These are phyloP conservation scores for Cercospora sp. DNA, from an alignment of 2,329 filamentous ascomycete species.

Conservation along the genomic window DNA sequence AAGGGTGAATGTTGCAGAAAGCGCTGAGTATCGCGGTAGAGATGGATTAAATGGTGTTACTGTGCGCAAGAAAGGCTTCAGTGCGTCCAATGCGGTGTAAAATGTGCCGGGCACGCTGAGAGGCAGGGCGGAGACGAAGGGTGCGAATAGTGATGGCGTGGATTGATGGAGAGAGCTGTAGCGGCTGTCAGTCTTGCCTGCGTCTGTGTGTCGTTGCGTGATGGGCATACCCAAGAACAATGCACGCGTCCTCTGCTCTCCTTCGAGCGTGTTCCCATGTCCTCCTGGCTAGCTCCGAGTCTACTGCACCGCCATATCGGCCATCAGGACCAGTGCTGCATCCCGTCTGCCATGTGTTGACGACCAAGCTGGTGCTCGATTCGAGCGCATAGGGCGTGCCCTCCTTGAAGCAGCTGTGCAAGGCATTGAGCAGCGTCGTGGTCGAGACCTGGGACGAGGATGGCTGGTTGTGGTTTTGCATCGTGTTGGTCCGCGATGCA, in stretches of 20 bases:
- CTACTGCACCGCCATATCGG: slow-evolving; percentile 73
- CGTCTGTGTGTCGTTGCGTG: not conserved
- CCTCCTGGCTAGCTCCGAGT: slow-evolving; percentile 72
- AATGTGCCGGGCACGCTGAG: slow-evolving; percentile 73
- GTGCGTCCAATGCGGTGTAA: slow-evolving; percentile 74
- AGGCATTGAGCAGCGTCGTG: slow-evolving; percentile 84
- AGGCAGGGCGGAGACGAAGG: slow-evolving; percentile 79
- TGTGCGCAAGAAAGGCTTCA: slow-evolving; percentile 83
- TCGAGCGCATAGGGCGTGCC: slow-evolving; percentile 84
- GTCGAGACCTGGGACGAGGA: slow-evolving; percentile 77
- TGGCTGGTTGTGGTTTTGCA: slow-evolving; percentile 44
- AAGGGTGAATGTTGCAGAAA: slow-evolving; percentile 79
- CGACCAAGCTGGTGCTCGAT: slow-evolving; percentile 83
- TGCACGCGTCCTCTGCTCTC: slow-evolving; percentile 91
- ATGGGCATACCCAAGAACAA: slow-evolving; percentile 73
- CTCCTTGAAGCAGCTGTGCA: slow-evolving; percentile 85
- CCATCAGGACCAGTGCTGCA: slow-evolving; percentile 69
- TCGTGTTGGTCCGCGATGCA: slow-evolving; percentile 57
- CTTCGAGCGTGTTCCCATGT: slow-evolving; percentile 96
- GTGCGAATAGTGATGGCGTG: slow-evolving; percentile 77
- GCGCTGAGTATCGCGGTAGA: slow-evolving; percentile 72
- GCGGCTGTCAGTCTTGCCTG: slow-evolving; percentile 14
- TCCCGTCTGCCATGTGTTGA: slow-evolving; percentile 93
- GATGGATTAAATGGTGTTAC: slow-evolving; percentile 90
- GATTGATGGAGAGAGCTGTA: slow-evolving; percentile 82